Percentiles rank a stretch among this genome's conserved stretches.
Evolutionary conservation across 2,329 filamentous ascomycete species (phyloP).

Genomic region (Talaromyces sp.): DNA sequence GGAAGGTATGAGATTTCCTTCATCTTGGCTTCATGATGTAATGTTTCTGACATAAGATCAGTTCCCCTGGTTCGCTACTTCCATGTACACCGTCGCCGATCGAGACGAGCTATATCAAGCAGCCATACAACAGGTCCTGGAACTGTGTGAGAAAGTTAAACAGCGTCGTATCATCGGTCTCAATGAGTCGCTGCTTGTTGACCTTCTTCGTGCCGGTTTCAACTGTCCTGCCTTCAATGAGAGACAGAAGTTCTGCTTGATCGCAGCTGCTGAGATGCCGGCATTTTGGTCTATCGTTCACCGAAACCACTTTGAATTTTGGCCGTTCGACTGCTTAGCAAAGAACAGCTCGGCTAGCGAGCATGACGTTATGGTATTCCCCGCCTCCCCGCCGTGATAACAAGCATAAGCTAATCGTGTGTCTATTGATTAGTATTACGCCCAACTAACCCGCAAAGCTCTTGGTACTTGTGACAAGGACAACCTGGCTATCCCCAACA

Average conservation of each 20-base stretch:
- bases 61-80: constrained; percentile 48
- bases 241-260: constrained; percentile 37
- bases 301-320: constrained; percentile 28
- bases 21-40: background rate
- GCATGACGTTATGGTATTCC: constrained; percentile 23
- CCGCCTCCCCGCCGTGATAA: background rate
- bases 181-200: constrained; percentile 33
- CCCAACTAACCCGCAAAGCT: constrained; percentile 23
- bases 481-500: constrained; percentile 6
- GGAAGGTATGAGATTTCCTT: constrained; percentile 38
- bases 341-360: constrained; percentile 22
- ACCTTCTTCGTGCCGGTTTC: constrained; percentile 38
- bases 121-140: constrained; percentile 55
- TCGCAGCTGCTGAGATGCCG: constrained; percentile 24
- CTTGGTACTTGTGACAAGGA: constrained; percentile 7
- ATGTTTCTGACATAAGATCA: constrained; percentile 21
- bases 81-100: constrained; percentile 44
- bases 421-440: constrained; percentile 22
- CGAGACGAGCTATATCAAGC: constrained; percentile 44
- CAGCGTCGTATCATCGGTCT: constrained; percentile 33
- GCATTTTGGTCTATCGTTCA: constrained; percentile 19
- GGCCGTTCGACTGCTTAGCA: constrained; percentile 37
- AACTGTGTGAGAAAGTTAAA: constrained; percentile 62
- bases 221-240: constrained; percentile 42
- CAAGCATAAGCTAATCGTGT: background rate